These are phyloP conservation scores for Angophora floribunda DNA, from an alignment of 345 rosid genomes.

Conservation along the genomic window DNA sequence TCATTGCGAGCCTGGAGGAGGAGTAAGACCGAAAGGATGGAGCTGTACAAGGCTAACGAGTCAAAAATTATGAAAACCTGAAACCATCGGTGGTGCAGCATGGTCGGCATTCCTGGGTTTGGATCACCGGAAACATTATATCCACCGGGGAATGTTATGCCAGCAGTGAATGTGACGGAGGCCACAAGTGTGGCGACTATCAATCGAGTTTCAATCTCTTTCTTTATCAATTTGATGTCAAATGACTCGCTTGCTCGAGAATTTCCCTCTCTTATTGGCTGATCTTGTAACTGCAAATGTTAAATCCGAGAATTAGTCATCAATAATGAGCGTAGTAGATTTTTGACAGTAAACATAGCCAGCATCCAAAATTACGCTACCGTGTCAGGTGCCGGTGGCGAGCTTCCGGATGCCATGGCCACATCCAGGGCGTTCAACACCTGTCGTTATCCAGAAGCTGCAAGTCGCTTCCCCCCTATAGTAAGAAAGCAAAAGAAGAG, in stretches of 20 bases:
- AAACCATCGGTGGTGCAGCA: neutral
- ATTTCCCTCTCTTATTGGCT: too few relatives aligned
- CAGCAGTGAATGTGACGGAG: constrained; percentile 1
- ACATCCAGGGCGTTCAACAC: too few relatives aligned
- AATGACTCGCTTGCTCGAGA: neutral
- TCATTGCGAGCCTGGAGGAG: neutral
- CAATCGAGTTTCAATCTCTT: neutral
- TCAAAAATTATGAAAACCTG: neutral
- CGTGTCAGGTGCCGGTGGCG: too few relatives aligned
- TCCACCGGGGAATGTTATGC: constrained; percentile 3
- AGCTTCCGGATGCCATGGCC: too few relatives aligned
- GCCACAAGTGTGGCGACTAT: neutral
- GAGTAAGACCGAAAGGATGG: neutral
- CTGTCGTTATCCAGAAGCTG: too few relatives aligned
- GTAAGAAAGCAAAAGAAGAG: too few relatives aligned
- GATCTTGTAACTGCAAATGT: too few relatives aligned
- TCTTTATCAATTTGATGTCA: neutral
- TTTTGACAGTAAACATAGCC: too few relatives aligned
- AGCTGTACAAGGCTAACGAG: neutral
- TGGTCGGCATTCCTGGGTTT: neutral
- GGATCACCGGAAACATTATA: neutral
- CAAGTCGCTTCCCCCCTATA: too few relatives aligned
- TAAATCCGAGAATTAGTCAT: too few relatives aligned
- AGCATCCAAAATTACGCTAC: too few relatives aligned
- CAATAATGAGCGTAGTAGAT: too few relatives aligned